phyloP scores from a whole-genome alignment of 2,329 filamentous ascomycete genomes.

The Fusarium transvaalense region DNA sequence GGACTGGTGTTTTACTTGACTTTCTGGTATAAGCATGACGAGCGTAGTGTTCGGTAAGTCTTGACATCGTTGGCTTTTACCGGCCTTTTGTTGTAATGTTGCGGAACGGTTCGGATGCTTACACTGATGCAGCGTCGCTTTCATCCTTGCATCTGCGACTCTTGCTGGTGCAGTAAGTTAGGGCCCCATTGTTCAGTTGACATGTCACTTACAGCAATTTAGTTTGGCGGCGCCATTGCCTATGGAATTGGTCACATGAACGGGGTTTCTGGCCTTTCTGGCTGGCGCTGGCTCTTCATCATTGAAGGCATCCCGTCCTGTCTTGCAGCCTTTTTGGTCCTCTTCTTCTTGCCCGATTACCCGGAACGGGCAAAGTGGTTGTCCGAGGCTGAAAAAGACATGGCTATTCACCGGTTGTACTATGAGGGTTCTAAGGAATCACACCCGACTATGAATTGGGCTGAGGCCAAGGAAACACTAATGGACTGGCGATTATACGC shows the following conservation, averaged over 20 bases:
- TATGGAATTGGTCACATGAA: conserved; percentile 81
- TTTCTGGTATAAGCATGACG: conserved; percentile 78
- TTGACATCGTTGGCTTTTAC: not conserved
- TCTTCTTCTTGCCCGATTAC: conserved; percentile 77
- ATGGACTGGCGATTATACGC: conserved; percentile 77
- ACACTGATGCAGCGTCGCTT: conserved; percentile 66
- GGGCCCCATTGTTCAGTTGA: too few relatives aligned
- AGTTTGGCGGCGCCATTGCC: conserved; percentile 77
- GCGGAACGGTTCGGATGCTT: conserved; percentile 19
- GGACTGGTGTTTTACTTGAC: conserved; percentile 75
- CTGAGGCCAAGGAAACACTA: conserved; percentile 76
- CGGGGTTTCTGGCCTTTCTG: conserved; percentile 68
- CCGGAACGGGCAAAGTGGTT: conserved; percentile 75
- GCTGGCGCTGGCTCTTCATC: conserved; percentile 77
- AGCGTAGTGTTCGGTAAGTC: conserved; percentile 70
- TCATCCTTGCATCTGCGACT: conserved; percentile 77
- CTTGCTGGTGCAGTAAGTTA: conserved; percentile 70
- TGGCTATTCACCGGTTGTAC: conserved; percentile 61
- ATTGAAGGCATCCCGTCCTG: conserved; percentile 75
- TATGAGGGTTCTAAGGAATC: conserved; percentile 66
- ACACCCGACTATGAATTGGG: conserved; percentile 72
- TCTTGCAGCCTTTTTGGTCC: conserved; percentile 70
- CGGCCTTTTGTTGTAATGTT: conserved; percentile 11
- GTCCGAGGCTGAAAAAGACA: conserved; percentile 67
- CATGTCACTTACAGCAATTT: conserved; percentile 7